Evolutionary conservation across 257 asterid genomes (phyloP), one percentile per base, ranked within the genome.

Genomic region (Solanum chilense): DNA sequence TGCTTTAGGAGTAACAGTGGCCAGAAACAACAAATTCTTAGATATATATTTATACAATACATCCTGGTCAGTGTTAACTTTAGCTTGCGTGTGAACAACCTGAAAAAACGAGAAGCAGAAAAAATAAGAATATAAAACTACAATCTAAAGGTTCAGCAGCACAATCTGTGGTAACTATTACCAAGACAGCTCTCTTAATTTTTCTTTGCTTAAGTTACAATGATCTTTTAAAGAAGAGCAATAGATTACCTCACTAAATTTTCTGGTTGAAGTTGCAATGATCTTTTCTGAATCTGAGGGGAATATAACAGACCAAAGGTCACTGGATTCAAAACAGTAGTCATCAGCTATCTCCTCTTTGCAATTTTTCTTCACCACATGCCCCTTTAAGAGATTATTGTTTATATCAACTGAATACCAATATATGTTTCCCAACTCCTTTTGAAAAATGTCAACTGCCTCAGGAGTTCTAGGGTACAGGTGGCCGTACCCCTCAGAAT

Each of bases 61-160:
- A 90, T 97, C 98, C 91, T 95, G 98, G 88, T 97, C 99, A 62
- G 94, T 86, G 25, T 94, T 92, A 90, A 97, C 96, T 90, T 96
- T 97, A 83, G 99, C 94, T 90, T 97, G 99, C 81, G 99, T 97
- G 89, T 96, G 98, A 93, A 97, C 99, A 49, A 93, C 97, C 99
- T 97, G 92, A 73, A 87, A 85, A 73, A 87, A 90, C 39, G 85
- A 85, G 85, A 76, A 35, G 74, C 41, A 60, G 66, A 78, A 71
- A 29, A 83, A 45, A 81, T 15, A 39, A 47, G 84, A 86, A 69
- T 39, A 83, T 82, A 29, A 47, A 78, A 64, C 12, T 29, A 39
- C 68, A 58, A 58, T 90, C 86, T 71, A 58, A 83, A 90, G 84
- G 73, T 31, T 66, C 41, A 84, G 84, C 84, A 88, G 42, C 81